Evolutionary conservation across 208 protist species (phyloP).

Genomic region (Acanthamoeba healyi): DNA sequence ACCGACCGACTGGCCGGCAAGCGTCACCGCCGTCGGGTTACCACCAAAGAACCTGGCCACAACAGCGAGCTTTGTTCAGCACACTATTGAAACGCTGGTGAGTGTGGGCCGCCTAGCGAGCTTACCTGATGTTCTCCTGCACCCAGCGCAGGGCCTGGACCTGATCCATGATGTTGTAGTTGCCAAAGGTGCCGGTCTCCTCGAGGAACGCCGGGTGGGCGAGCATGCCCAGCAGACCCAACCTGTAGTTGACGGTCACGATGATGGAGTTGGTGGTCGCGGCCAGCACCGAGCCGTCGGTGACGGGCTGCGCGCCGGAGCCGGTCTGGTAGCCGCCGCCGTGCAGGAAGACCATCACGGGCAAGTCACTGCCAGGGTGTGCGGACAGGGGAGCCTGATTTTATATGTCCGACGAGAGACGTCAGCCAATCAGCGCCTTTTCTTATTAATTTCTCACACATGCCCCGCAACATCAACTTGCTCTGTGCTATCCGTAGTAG

Average conservation of each 20-base stretch:
- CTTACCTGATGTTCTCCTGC: constrained; percentile 85
- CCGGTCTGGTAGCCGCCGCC: constrained; percentile 74
- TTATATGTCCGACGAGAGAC: background rate
- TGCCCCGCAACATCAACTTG: no score
- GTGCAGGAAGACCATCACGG: constrained; percentile 75
- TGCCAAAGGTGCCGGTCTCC: constrained; percentile 76
- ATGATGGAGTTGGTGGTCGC: constrained; percentile 78
- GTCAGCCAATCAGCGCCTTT: background rate
- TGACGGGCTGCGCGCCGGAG: constrained; percentile 37
- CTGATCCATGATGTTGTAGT: constrained; percentile 90
- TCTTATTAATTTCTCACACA: background rate
- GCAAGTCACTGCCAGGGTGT: background rate
- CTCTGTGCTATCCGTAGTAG: background rate
- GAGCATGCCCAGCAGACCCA: constrained; percentile 87
- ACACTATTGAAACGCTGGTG: no score
- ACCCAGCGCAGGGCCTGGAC: constrained; percentile 87
- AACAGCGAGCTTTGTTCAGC: no score
- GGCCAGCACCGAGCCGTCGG: constrained; percentile 1
- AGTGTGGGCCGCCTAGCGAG: background rate
- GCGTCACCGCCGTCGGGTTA: constrained; percentile 83
- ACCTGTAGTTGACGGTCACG: constrained; percentile 89
- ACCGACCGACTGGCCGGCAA: constrained; percentile 88
- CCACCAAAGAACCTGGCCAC: constrained; percentile 85
- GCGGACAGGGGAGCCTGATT: background rate
- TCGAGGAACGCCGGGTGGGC: constrained; percentile 45